Base-by-base conservation (phyloP, 2,329 filamentous ascomycete species). In the Clarireedia sp. region DNA sequence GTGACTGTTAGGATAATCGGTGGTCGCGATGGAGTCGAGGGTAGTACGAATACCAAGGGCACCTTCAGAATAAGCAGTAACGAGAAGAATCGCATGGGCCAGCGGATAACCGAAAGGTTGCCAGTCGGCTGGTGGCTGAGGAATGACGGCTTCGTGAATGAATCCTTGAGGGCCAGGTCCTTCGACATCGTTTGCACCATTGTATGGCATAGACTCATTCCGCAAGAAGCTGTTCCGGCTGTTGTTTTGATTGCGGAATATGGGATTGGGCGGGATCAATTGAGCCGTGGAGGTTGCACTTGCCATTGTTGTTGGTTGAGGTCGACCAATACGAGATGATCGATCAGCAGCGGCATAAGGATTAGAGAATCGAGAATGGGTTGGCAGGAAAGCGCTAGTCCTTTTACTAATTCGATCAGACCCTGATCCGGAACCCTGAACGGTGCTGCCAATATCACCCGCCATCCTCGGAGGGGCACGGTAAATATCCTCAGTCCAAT, bases 1-100 rank as follows among this genome's bases (percentile, higher is more conserved):
- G 79, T 99, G 95, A 71, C 92, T 97, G 78, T 99, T 99, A 49
- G 94, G 94, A 66, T 99, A 99, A 71, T 99, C 95, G 3, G 94
- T 99, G 73, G 89, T 95, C 49, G 92, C 94, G 68, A 99, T 87
- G 0, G 94, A 99, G 73, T 99, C 91, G 26, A 99, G 76, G 0
- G 94, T 99, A 0, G 91, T 96, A 48, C 94, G 87, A 55, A 99
- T 81, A 67, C 92, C 94, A 58, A 95, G 87, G 61, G 87, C 89
- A 62, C 94, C 94, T 75, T 99, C 94, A 0, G 94, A 99, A 71
- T 99, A 99, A 17, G 90, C 90, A 24, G 95, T 99, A 50, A 99
- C 91, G 62, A 99, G 74, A 71, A 92, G 97, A 68, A 99, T 90
- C 0, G 89, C 80, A 72, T 99, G 94, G 47, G 91, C 94, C 62